These are phyloP conservation scores for Malus hybrid DNA, from an alignment of 331 rosid species.

Conservation along the genomic window DNA sequence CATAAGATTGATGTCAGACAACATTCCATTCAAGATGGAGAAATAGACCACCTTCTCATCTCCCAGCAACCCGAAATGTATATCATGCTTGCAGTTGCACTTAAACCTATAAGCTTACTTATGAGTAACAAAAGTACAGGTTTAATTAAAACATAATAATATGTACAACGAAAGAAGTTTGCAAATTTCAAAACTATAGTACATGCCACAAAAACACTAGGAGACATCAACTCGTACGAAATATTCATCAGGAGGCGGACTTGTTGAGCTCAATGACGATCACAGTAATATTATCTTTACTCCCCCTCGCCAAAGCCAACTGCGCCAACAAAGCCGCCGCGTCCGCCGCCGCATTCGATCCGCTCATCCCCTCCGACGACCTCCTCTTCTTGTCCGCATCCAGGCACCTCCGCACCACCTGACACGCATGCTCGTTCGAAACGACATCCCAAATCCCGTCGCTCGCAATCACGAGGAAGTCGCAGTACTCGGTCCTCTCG, in stretches of 20 bases:
- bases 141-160: not conserved
- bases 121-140: not conserved
- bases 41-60: too few relatives aligned
- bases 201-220: not conserved
- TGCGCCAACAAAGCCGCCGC: constrained; percentile 48
- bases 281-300: constrained; percentile 57
- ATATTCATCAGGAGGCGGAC: not conserved
- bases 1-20: too few relatives aligned
- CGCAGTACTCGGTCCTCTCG: constrained; percentile 30
- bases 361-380: not conserved
- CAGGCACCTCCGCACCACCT: constrained; percentile 33
- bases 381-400: constrained; percentile 17
- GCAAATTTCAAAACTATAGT: not conserved
- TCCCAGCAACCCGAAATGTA: too few relatives aligned
- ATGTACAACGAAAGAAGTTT: not conserved
- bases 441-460: constrained; percentile 66
- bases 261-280: constrained; percentile 37
- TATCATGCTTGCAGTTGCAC: too few relatives aligned
- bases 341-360: constrained; percentile 10
- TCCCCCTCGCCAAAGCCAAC: constrained; percentile 61
- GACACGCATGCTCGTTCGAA: constrained; percentile 42
- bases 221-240: not conserved
- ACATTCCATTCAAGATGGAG: too few relatives aligned
- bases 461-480: constrained; percentile 56
- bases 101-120: not conserved